Percentiles rank a stretch among this genome's conserved stretches.
Conservation (phyloP, 805 yeast genomes). For the Maudiozyma saulgeensis region DNA sequence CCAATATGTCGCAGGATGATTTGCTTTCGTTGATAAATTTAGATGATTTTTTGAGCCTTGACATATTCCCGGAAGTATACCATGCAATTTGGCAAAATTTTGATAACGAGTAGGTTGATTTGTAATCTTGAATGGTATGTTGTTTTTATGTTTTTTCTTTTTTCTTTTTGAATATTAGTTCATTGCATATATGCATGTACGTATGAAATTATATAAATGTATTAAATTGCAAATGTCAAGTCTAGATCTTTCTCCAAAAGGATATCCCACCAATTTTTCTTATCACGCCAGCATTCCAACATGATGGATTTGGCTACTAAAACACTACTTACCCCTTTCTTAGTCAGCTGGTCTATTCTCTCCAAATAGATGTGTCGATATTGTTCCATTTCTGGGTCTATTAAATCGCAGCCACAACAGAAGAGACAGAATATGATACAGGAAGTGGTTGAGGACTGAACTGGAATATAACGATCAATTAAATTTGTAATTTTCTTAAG, state of each 20-base stretch:
- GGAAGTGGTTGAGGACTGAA: constrained; percentile 7
- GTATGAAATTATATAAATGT: background rate
- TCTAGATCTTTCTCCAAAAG: constrained; percentile 11
- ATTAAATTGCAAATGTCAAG: constrained; percentile 13
- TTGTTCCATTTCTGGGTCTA: constrained; percentile 5
- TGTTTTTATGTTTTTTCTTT: background rate
- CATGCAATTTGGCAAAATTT: constrained; percentile 1
- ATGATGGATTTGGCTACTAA: constrained; percentile 12
- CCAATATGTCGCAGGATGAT: background rate
- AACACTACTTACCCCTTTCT: constrained; percentile 15
- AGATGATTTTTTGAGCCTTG: constrained; percentile 1
- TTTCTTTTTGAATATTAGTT: background rate
- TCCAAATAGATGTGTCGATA: constrained; percentile 8
- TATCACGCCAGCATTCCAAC: constrained; percentile 18
- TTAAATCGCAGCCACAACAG: constrained; percentile 18
- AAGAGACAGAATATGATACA: constrained; percentile 15
- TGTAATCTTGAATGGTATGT: background rate
- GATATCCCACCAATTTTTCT: constrained; percentile 18
- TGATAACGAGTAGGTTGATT: background rate
- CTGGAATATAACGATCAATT: constrained; percentile 6
- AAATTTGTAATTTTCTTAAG: constrained; percentile 8
- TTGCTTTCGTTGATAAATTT: background rate
- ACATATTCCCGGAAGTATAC: constrained; percentile 5
- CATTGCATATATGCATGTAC: background rate
- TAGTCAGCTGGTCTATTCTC: constrained; percentile 7